Evolutionary conservation across 2,329 filamentous ascomycete genomes (phyloP).

Genomic region (Fragosphaeria purpurea): DNA sequence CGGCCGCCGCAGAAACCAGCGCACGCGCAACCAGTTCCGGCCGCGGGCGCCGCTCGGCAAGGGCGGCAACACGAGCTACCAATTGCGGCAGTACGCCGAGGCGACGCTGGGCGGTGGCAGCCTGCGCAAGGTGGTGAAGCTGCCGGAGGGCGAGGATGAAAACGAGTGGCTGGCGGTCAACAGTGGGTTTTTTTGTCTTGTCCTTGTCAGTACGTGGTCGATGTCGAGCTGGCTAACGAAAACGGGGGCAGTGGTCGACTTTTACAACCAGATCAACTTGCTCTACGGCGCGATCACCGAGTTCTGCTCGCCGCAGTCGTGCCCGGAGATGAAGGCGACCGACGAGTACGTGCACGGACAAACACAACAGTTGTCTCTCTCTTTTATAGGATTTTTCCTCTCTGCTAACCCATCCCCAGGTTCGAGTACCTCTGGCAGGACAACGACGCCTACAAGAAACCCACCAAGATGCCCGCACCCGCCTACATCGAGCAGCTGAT

Average conservation of each 20-base stretch:
- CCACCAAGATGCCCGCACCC: constrained; percentile 95
- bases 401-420: constrained; percentile 30
- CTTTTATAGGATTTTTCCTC: too few relatives aligned
- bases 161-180: constrained; percentile 99
- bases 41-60: constrained; percentile 67
- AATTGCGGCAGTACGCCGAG: constrained; percentile 95
- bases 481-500: constrained; percentile 98
- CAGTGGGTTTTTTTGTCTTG: constrained; percentile 43
- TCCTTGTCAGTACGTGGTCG: too few relatives aligned
- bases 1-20: constrained; percentile 56
- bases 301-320: constrained; percentile 94
- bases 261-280: constrained; percentile 99
- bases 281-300: constrained; percentile 98
- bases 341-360: constrained; percentile 60
- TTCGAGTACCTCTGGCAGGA: constrained; percentile 99
- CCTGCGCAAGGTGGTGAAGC: constrained; percentile 88
- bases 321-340: constrained; percentile 99
- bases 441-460: constrained; percentile 82
- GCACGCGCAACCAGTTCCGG: constrained; percentile 83
- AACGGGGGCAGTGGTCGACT: constrained; percentile 72
- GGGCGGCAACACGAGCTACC: constrained; percentile 76
- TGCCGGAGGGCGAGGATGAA: constrained; percentile 93
- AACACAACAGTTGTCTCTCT: background rate
- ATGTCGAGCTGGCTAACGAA: too few relatives aligned
- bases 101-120: constrained; percentile 92